Percentiles rank a stretch among this genome's conserved stretches.
Conservation (phyloP, 306 rosid species). For the Oemleria cerasiformis region DNA sequence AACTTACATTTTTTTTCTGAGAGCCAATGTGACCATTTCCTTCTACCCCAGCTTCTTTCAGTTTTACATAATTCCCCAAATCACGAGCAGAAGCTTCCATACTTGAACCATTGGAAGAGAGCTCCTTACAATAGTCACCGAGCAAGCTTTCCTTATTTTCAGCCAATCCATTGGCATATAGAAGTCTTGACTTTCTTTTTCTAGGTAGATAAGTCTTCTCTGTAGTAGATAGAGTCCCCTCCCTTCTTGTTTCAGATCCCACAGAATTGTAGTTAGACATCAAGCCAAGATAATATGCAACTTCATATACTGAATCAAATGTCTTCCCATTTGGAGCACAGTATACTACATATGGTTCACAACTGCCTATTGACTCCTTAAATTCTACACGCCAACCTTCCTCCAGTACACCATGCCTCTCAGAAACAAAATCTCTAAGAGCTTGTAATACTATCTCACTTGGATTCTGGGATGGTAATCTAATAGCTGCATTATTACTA, state of each 20-base stretch:
- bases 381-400: conserved; percentile 98
- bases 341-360: conserved; percentile 82
- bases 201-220: conserved; percentile 55
- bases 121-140: conserved; percentile 45
- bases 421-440: conserved; percentile 82
- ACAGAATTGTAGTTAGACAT: conserved; percentile 47
- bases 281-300: conserved; percentile 86
- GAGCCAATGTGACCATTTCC: conserved; percentile 34
- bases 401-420: conserved; percentile 80
- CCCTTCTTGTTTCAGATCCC: conserved; percentile 60
- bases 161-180: conserved; percentile 55
- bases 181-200: conserved; percentile 59
- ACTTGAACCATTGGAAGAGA: conserved; percentile 41
- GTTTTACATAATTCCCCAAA: conserved; percentile 41
- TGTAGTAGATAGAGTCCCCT: conserved; percentile 41
- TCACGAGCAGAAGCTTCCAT: conserved; percentile 33
- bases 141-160: conserved; percentile 51
- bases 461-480: conserved; percentile 48
- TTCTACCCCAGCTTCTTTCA: conserved; percentile 38
- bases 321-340: conserved; percentile 93
- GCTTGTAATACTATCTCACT: conserved; percentile 78
- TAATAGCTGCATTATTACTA: conserved; percentile 48
- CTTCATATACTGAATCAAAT: conserved; percentile 92
- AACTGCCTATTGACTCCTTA: conserved; percentile 55
- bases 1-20: conserved; percentile 55